Evolutionary conservation across 1,284 basidiomycete genomes (phyloP), one percentile per base, ranked within the genome.

Genomic region (Gymnopus androsaceus): DNA sequence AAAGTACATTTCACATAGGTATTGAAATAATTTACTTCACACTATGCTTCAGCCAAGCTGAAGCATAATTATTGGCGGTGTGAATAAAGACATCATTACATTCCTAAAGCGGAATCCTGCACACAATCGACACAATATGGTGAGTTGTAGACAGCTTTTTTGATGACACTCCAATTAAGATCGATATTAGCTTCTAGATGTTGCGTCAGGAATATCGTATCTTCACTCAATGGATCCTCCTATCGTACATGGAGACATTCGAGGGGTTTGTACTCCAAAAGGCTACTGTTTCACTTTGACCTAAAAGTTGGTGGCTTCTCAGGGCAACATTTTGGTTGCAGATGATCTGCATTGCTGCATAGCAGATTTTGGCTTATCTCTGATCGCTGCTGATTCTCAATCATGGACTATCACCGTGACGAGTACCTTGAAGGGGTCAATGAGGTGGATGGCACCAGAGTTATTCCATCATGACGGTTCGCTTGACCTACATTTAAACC

Each of bases 171-270:
- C 21, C 49, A 52, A 15, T 3, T 3, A 9, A 9, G 31, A 6
- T 6, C 19, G n/a, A n/a, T n/a, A n/a, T n/a, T 8, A 59, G 58
- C 41, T 59, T 30, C 23, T 19, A 7, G 54, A 59, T n/a, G 56
- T 59, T 30, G 50, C 50, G 6, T 5, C 38, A 4, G 58, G 54
- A n/a, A n/a, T n/a, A n/a, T n/a, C n/a, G n/a, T n/a, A n/a, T n/a
- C n/a, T n/a, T n/a, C n/a, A n/a, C n/a, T n/a, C n/a, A n/a, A n/a
- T n/a, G n/a, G n/a, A n/a, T n/a, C n/a, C n/a, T n/a, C n/a, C n/a
- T n/a, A n/a, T 59, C 15, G 38, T 42, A 2, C 58, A 59, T 33
- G 50, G 54, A 14, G 50, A 59, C 42, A 53, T 59, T 15, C 50
- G 42, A 31, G 58, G 54, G 42, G 58, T 59, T 27, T 27, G 48